Evolutionary conservation across 192 early-diverging fungal species (phyloP).

Genomic region (Mortierella claussenii): DNA sequence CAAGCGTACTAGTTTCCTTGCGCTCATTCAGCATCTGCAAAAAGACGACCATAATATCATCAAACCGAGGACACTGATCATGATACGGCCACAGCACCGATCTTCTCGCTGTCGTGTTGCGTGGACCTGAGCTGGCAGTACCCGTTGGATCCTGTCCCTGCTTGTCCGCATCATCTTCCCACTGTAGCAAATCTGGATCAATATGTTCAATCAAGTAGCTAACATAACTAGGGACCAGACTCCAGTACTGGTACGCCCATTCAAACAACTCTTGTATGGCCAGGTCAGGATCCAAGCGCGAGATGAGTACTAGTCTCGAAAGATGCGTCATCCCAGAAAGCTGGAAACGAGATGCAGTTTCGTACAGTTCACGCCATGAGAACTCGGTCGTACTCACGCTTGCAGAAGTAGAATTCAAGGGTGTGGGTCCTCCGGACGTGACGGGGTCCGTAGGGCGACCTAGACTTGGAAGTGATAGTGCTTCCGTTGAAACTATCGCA

Average conservation of each 20-base stretch:
- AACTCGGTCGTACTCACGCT: background rate
- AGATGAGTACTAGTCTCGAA: conserved; percentile 14
- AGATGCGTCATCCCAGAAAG: conserved; percentile 23
- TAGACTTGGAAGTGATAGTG: no score
- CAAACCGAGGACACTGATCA: conserved; percentile 22
- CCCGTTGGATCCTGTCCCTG: no score
- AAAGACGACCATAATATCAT: conserved; percentile 29
- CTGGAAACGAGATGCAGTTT: conserved; percentile 12
- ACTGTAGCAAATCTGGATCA: background rate
- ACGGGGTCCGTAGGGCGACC: no score
- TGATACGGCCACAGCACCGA: conserved; percentile 28
- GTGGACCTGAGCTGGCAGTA: no score
- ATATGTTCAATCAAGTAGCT: conserved; percentile 36
- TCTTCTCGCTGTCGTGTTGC: background rate
- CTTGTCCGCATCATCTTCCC: background rate
- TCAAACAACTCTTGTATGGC: conserved; percentile 36
- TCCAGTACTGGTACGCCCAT: conserved; percentile 32
- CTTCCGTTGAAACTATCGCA: no score
- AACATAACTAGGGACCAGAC: conserved; percentile 25
- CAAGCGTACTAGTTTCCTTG: background rate
- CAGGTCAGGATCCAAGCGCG: conserved; percentile 3
- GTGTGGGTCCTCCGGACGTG: no score
- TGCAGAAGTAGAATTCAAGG: background rate
- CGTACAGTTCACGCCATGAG: conserved; percentile 40
- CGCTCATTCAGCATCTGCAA: conserved; percentile 26